Evolutionary conservation across 2,329 filamentous ascomycete genomes (phyloP).

Genomic region (Exophiala sp.): DNA sequence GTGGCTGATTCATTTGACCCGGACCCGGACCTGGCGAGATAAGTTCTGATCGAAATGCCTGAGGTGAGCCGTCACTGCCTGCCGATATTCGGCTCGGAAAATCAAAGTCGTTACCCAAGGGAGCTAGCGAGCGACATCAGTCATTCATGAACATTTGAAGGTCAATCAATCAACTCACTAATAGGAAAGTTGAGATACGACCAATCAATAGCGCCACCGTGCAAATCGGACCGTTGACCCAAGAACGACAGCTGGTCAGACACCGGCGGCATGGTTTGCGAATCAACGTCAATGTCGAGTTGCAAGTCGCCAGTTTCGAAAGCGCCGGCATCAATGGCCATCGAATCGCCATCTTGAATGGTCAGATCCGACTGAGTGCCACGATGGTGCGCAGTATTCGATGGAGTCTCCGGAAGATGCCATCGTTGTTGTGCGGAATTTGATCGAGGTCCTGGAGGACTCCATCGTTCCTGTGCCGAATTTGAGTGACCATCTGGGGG

Average conservation of each 20-base stretch:
- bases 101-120: constrained; percentile 5
- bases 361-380: constrained; percentile 5
- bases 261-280: constrained; percentile 4
- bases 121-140: constrained; percentile 3
- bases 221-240: constrained; percentile 1
- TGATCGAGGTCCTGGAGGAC: constrained; percentile 3
- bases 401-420: constrained; percentile 2
- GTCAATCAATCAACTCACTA: constrained; percentile 1
- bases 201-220: constrained; percentile 11
- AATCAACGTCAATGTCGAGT: constrained; percentile 4
- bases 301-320: constrained; percentile 6
- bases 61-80: constrained; percentile 10
- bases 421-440: constrained; percentile 3
- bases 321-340: constrained; percentile 3
- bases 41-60: constrained; percentile 8
- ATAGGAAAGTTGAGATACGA: constrained; percentile 13
- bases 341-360: constrained; percentile 3
- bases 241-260: constrained; percentile 6
- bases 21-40: constrained; percentile 3
- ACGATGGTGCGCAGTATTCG: constrained; percentile 3
- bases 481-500: constrained; percentile 2
- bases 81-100: constrained; percentile 2
- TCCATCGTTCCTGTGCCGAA: constrained; percentile 1
- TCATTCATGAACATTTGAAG: constrained; percentile 4
- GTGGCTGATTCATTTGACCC: background rate